These are phyloP conservation scores for Jackrogersella multiformis DNA, from an alignment of 495 filamentous ascomycete species.

Conservation along the genomic window DNA sequence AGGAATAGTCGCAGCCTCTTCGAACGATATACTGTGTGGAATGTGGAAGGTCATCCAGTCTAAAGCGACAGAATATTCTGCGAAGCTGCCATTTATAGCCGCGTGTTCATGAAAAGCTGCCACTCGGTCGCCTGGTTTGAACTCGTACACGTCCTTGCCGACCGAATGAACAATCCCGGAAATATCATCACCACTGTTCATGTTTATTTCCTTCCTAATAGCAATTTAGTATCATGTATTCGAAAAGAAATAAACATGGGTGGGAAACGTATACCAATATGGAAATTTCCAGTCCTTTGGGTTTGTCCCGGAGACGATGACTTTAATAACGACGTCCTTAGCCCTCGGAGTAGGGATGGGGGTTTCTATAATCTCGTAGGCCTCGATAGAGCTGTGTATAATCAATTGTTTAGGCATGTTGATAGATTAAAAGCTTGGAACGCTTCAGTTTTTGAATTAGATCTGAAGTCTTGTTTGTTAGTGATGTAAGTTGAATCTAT, in stretches of 20 bases:
- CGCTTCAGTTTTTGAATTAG: background rate
- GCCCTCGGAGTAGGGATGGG: constrained; percentile 20
- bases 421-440: background rate
- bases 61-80: constrained; percentile 53
- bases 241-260: background rate
- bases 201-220: background rate
- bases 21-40: constrained; percentile 51
- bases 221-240: background rate
- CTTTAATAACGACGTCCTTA: constrained; percentile 57
- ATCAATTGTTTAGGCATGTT: constrained; percentile 33
- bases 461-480: background rate
- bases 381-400: constrained; percentile 15
- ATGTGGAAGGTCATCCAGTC: constrained; percentile 53
- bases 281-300: constrained; percentile 48
- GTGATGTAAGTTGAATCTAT: background rate
- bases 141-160: constrained; percentile 52
- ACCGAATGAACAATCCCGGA: constrained; percentile 52
- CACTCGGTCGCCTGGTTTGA: constrained; percentile 55
- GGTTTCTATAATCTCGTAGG: constrained; percentile 13
- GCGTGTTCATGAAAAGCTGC: constrained; percentile 50
- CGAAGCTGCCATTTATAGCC: constrained; percentile 46
- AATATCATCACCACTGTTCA: constrained; percentile 55
- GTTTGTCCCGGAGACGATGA: constrained; percentile 38
- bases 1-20: constrained; percentile 55
- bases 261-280: background rate